Evolutionary conservation across 164 flowering plant species (phyloP), one percentile per base, ranked within the genome.

Genomic region (grape (Vitis vinifera)): DNA sequence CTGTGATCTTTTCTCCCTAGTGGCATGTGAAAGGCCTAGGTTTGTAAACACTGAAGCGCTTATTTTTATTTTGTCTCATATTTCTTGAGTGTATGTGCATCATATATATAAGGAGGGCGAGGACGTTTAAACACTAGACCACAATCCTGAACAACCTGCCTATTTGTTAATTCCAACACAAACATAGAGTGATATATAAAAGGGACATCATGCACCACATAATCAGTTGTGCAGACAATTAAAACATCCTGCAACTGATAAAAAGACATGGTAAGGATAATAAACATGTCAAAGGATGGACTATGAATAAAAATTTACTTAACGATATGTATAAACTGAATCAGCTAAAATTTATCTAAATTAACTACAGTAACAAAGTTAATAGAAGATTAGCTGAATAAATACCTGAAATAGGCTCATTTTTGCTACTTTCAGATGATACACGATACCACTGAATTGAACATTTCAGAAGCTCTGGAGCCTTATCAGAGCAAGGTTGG

Each of bases 381-480:
- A 29, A 9, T 9, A 47, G n/a, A 53, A 44, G 1, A 51, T 17
- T 62, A 59, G 55, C 23, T 14, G 19, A 64, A 61, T 19, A 63
- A 23, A 16, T 77, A 87, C 93, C 93, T 76, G 89, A 83, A 69
- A 89, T 87, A 14, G 63, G 68, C 69, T 89, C 88, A 75, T 59
- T 81, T 66, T 80, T 78, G 71, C 77, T 79, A 52, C 79, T 79
- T 27, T 86, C 88, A 57, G 79, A 59, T 61, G 84, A 65, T 10
- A 78, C 76, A 10, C 89, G 88, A 66, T 85, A 86, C 93, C 93
- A 89, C 69, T 89, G 89, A 70, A 89, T 73, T 27, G 83, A 80
- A 68, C 86, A 87, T 73, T 82, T 78, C 4, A 86, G 78, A 71
- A 89, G 76, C 13, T 70, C 80, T 56, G 83, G 83, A 72, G 83